A percentile compares a stretch with the other conserved stretches of the same genome.
Conservation (phyloP, 495 filamentous ascomycete species). For the Melanomma pulvis-pyrius region DNA sequence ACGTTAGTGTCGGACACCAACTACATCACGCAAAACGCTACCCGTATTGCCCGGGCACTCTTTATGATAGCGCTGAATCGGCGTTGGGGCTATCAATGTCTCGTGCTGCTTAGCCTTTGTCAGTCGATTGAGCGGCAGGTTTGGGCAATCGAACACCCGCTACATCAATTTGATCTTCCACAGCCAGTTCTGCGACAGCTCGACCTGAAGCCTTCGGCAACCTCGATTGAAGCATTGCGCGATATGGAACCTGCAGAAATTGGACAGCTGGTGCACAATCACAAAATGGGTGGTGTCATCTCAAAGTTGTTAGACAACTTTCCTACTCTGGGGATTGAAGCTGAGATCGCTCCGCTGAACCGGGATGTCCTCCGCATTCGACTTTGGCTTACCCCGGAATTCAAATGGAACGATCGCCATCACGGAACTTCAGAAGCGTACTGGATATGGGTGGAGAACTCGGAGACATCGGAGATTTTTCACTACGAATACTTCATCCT, state of each 20-base stretch:
- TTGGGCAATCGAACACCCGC: constrained; percentile 93
- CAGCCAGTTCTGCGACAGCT: constrained; percentile 79
- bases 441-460: constrained; percentile 99
- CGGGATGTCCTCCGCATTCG: constrained; percentile 88
- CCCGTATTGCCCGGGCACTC: constrained; percentile 88
- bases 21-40: constrained; percentile 94
- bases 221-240: constrained; percentile 76
- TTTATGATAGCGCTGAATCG: constrained; percentile 98
- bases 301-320: constrained; percentile 84
- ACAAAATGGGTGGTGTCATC: constrained; percentile 79
- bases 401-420: constrained; percentile 92
- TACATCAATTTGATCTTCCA: constrained; percentile 92
- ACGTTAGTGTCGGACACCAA: constrained; percentile 85
- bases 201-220: constrained; percentile 70
- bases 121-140: constrained; percentile 93
- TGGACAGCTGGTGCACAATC: constrained; percentile 87
- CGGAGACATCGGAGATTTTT: constrained; percentile 95
- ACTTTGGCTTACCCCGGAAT: constrained; percentile 83
- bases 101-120: constrained; percentile 83
- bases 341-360: constrained; percentile 94
- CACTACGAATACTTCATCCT: constrained; percentile 97
- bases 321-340: constrained; percentile 84
- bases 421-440: constrained; percentile 94
- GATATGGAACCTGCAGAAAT: constrained; percentile 95
- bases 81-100: constrained; percentile 91